These are phyloP conservation scores for Mycena metata DNA, from an alignment of 768 basidiomycete genomes.

Conservation along the genomic window DNA sequence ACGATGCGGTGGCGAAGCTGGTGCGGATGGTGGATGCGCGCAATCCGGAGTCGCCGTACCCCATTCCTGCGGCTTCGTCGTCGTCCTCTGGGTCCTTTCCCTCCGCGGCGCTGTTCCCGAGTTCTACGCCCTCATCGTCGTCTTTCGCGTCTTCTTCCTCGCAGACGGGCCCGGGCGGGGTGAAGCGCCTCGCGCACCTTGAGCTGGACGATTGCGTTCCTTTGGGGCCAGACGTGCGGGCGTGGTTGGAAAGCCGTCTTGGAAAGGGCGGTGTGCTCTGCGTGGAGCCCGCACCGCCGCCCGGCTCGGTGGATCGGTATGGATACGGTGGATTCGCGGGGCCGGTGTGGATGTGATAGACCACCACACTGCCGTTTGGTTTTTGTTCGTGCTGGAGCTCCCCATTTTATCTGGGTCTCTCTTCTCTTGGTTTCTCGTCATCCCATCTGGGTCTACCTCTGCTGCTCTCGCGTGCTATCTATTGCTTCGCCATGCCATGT, in stretches of 20 bases:
- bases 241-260: slow-evolving; percentile 75
- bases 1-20: slow-evolving; percentile 74
- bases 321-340: neutral
- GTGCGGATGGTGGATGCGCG: slow-evolving; percentile 80
- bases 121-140: no score
- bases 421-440: no score
- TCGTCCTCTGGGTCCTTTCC: no score
- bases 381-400: no score
- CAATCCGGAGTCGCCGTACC: slow-evolving; percentile 63
- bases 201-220: slow-evolving; percentile 78
- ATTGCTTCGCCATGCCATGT: neutral
- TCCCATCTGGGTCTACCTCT: no score
- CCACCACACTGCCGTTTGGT: no score
- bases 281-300: slow-evolving; percentile 8
- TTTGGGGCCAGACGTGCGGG: slow-evolving; percentile 76
- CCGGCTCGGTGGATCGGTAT: neutral
- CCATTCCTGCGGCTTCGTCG: no score
- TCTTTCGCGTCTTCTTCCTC: no score
- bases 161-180: neutral
- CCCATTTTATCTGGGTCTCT: no score
- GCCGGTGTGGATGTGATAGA: no score
- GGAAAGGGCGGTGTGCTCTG: slow-evolving; percentile 54
- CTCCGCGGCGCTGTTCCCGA: no score
- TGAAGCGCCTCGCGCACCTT: slow-evolving; percentile 62
- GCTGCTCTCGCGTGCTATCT: neutral